Evolutionary conservation across 495 filamentous ascomycete genomes (phyloP), one percentile per base, ranked within the genome.

Genomic region (Penicillium psychrofluorescens): DNA sequence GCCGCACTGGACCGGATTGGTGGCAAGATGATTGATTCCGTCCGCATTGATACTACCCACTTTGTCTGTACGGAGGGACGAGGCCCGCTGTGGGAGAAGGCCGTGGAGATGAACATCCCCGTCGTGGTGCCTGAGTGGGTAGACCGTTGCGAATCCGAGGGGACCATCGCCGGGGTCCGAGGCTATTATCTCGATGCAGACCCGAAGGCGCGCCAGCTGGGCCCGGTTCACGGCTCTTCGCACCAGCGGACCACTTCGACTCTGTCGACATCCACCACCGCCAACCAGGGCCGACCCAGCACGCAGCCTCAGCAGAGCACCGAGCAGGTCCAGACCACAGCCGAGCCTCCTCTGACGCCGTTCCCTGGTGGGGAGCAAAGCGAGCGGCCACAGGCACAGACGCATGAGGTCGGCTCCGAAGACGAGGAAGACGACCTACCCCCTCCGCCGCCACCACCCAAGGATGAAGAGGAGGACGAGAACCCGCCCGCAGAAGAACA

Each of bases 51-150:
- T 55, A 99, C 92, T 4, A 99, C 92, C 11, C 92, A 99, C 64
- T 99, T 97, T 61, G 90, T 99, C 39, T 96, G 91, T 50, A 91
- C 86, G n/a, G 94, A 99, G 59, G 91, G 91, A 2, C 71, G 90
- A 12, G 92, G 92, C 8, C 75, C 84, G 36, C 72, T 79, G 15
- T 99, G 94, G 94, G 94, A 97, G 67, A 90, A 88, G 62, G 92
- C 94, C 11, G 82, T 88, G 33, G 91, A 96, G 68, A 92, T 92
- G 81, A 99, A 97, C 67, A 94, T 99, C 37, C 92, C 92, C 7
- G 88, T 97, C 9, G 94, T 99, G n/a, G 75, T 90, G 47, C 94
- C 94, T 13, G 94, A 97, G 62, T 99, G 92, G 92, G 77, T 99
- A 14, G 83, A 91, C 45, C 90, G 86, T 9, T 99, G 92, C 61